Conservation (phyloP, 2,329 filamentous ascomycete genomes). For the Alternaria sp. region DNA sequence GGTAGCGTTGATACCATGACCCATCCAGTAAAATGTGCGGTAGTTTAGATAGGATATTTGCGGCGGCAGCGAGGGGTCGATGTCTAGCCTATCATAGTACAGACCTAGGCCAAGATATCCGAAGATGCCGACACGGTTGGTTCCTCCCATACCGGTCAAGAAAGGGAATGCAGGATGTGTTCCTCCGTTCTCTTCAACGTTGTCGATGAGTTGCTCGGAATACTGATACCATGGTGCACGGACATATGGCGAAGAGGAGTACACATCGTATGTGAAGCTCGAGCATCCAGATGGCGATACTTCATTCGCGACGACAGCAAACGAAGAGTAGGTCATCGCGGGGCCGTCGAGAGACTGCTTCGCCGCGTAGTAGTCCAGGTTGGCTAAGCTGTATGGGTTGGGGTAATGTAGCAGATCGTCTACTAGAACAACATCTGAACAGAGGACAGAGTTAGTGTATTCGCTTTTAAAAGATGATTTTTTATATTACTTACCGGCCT, state of each 20-base stretch:
- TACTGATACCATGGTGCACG: slow-evolving; percentile 74
- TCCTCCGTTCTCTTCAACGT: slow-evolving; percentile 67
- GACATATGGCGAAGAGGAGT: slow-evolving; percentile 69
- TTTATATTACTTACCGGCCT: slow-evolving; percentile 55
- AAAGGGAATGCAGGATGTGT: slow-evolving; percentile 76
- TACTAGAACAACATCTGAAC: slow-evolving; percentile 68
- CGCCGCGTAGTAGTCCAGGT: slow-evolving; percentile 74
- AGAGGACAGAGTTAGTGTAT: neutral
- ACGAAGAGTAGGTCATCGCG: slow-evolving; percentile 77
- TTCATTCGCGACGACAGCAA: slow-evolving; percentile 71
- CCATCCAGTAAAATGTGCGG: slow-evolving; percentile 72
- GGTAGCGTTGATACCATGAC: slow-evolving; percentile 67
- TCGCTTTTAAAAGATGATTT: neutral
- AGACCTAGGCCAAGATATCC: slow-evolving; percentile 72
- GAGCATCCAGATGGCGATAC: slow-evolving; percentile 73
- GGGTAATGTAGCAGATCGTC: slow-evolving; percentile 71
- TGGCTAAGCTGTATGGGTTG: slow-evolving; percentile 63
- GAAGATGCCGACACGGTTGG: slow-evolving; percentile 71
- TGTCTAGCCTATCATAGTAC: slow-evolving; percentile 65
- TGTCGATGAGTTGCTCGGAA: slow-evolving; percentile 72
- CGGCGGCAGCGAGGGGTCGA: slow-evolving; percentile 71
- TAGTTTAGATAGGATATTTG: slow-evolving; percentile 69
- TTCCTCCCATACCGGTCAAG: slow-evolving; percentile 74
- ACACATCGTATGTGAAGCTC: slow-evolving; percentile 71
- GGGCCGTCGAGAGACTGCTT: slow-evolving; percentile 73